These are phyloP conservation scores for Eragrostis nindensis DNA, from an alignment of 176 grass and related monocot species.

Conservation along the genomic window DNA sequence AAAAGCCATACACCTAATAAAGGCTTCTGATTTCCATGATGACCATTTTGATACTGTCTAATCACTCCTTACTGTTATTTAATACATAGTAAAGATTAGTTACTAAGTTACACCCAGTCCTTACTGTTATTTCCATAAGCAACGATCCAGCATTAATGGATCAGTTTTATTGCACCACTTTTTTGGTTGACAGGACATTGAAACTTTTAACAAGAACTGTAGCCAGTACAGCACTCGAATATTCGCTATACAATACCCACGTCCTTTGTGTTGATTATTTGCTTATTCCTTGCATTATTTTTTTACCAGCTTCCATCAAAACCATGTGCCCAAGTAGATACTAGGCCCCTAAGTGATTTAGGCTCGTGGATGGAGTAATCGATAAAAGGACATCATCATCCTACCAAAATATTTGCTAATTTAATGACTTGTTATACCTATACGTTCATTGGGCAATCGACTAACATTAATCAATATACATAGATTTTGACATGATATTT, in stretches of 20 bases:
- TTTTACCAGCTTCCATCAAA: not conserved
- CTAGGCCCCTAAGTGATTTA: not conserved
- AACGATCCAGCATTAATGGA: conserved; percentile 7
- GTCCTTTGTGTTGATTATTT: conserved; percentile 11
- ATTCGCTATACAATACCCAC: not conserved
- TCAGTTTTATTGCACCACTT: conserved; percentile 4
- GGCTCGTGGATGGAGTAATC: conserved; percentile 3
- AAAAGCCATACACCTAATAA: conserved; percentile 2
- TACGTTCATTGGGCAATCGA: too few relatives aligned
- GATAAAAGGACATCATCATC: not conserved
- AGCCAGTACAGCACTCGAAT: not conserved
- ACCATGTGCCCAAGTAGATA: conserved; percentile 2
- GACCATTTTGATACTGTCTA: not conserved
- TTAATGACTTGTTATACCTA: not conserved
- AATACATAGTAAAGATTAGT: conserved; percentile 8
- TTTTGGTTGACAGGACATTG: not conserved
- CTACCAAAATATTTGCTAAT: conserved; percentile 7
- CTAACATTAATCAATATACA: conserved; percentile 10
- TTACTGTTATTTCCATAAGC: not conserved
- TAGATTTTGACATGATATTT: not conserved
- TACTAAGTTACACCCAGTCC: not conserved
- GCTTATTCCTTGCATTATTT: not conserved
- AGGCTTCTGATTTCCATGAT: not conserved
- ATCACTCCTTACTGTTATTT: not conserved
- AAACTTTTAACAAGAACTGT: conserved; percentile 8